Conservation (phyloP, 345 rosid genomes). For the Camelina laxa region DNA sequence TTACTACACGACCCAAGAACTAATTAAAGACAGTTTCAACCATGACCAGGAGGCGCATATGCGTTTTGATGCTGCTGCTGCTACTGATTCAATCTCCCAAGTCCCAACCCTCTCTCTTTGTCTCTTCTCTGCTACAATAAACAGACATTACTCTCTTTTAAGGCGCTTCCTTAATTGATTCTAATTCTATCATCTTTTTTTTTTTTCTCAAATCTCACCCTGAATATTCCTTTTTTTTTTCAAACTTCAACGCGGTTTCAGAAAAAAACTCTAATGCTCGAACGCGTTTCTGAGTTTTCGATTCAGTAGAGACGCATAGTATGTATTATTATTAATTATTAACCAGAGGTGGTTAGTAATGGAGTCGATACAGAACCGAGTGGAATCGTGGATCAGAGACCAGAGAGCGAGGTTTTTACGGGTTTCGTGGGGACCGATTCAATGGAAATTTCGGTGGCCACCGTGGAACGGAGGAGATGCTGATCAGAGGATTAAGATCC, state of each 20-base stretch:
- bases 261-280: neutral
- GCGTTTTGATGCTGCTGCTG: slow-evolving; percentile 20
- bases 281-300: neutral
- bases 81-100: neutral
- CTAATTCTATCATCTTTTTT: slow-evolving; percentile 4
- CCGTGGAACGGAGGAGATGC: slow-evolving; percentile 65
- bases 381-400: slow-evolving; percentile 93
- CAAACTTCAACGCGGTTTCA: neutral
- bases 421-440: slow-evolving; percentile 82
- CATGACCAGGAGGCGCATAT: slow-evolving; percentile 25
- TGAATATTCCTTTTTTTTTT: neutral
- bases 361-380: slow-evolving; percentile 67
- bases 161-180: slow-evolving; percentile 18
- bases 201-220: slow-evolving; percentile 1
- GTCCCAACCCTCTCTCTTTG: too few species aligned
- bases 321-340: neutral
- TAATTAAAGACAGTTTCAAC: neutral
- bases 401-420: slow-evolving; percentile 71
- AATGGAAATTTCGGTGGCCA: slow-evolving; percentile 81
- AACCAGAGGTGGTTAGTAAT: neutral
- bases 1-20: slow-evolving; percentile 5
- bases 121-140: neutral
- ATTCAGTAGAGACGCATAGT: slow-evolving; percentile 9
- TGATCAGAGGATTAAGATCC: slow-evolving; percentile 68
- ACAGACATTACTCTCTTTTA: neutral